Evolutionary conservation across 2,329 filamentous ascomycete species (phyloP).

Genomic region (Arachnopeziza araneosa): DNA sequence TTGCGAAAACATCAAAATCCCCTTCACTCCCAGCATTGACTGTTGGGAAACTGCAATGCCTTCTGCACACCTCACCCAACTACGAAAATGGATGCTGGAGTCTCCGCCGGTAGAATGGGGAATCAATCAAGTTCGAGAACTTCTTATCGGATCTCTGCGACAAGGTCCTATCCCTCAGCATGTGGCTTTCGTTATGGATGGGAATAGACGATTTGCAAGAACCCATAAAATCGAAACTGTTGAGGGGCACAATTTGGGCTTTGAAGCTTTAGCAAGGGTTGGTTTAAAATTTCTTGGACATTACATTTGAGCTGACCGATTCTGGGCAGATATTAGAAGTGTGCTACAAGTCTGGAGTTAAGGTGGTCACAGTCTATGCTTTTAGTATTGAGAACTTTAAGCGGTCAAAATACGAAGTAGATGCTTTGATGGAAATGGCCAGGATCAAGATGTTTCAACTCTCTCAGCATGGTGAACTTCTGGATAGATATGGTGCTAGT

Average conservation of each 20-base stretch:
- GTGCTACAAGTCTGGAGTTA: slow-evolving; percentile 95
- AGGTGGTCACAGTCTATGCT: slow-evolving; percentile 94
- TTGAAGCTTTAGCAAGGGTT: slow-evolving; percentile 87
- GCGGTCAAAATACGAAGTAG: slow-evolving; percentile 90
- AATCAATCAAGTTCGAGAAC: slow-evolving; percentile 70
- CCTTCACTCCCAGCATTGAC: not conserved
- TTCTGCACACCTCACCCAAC: slow-evolving; percentile 53
- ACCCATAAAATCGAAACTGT: slow-evolving; percentile 91
- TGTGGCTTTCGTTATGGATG: slow-evolving; percentile 99
- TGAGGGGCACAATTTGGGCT: slow-evolving; percentile 92
- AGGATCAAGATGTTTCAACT: slow-evolving; percentile 92
- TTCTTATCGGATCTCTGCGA: slow-evolving; percentile 80
- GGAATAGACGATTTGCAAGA: slow-evolving; percentile 87
- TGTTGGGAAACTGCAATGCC: slow-evolving; percentile 27
- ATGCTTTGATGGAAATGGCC: slow-evolving; percentile 95
- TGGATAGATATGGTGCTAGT: slow-evolving; percentile 86
- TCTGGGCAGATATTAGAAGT: slow-evolving; percentile 75
- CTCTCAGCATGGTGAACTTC: slow-evolving; percentile 84
- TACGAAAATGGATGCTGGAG: slow-evolving; percentile 72
- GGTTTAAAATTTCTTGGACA: slow-evolving; percentile 20
- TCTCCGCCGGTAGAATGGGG: slow-evolving; percentile 91
- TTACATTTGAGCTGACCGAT: slow-evolving; percentile 11
- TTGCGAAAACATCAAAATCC: not conserved
- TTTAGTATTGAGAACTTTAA: slow-evolving; percentile 99
- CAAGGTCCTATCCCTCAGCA: slow-evolving; percentile 92